phyloP scores from a whole-genome alignment of 495 filamentous ascomycete species.

The Talaromyces stipitatus region DNA sequence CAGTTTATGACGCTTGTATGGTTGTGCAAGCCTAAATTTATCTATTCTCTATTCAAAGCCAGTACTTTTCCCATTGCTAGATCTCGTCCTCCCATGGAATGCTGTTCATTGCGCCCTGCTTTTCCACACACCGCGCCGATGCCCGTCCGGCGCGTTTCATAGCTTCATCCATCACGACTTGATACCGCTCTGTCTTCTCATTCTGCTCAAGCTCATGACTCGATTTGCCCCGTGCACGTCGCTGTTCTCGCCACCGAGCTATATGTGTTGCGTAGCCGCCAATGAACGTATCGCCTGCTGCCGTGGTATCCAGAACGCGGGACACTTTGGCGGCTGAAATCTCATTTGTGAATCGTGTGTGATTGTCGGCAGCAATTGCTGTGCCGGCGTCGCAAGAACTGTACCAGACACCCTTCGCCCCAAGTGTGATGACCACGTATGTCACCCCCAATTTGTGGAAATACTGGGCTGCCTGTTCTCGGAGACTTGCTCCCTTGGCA shows the following conservation, averaged over 20 bases:
- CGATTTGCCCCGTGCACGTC: slow-evolving; percentile 25
- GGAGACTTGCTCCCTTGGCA: slow-evolving; percentile 38
- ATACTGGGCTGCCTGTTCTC: slow-evolving; percentile 41
- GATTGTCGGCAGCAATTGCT: slow-evolving; percentile 30
- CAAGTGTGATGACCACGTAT: slow-evolving; percentile 78
- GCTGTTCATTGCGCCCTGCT: slow-evolving; percentile 71
- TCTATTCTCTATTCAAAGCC: neutral
- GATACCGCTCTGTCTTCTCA: slow-evolving; percentile 35
- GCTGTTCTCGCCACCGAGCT: slow-evolving; percentile 31
- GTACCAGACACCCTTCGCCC: slow-evolving; percentile 64
- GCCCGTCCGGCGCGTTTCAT: slow-evolving; percentile 65
- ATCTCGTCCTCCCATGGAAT: slow-evolving; percentile 88
- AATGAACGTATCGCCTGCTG: slow-evolving; percentile 91
- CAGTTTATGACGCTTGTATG: neutral
- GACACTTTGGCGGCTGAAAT: slow-evolving; percentile 48
- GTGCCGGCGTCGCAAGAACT: slow-evolving; percentile 31
- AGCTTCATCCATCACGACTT: slow-evolving; percentile 48
- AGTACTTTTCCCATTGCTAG: slow-evolving; percentile 4
- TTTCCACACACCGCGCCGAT: slow-evolving; percentile 68
- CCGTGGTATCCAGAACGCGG: slow-evolving; percentile 86
- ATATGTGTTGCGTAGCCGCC: slow-evolving; percentile 74
- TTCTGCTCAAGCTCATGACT: slow-evolving; percentile 26
- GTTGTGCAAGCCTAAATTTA: neutral
- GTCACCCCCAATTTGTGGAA: slow-evolving; percentile 63
- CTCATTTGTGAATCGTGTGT: slow-evolving; percentile 28